Base-by-base conservation (phyloP, 805 yeast species). In the Komagataella mondaviorum region DNA sequence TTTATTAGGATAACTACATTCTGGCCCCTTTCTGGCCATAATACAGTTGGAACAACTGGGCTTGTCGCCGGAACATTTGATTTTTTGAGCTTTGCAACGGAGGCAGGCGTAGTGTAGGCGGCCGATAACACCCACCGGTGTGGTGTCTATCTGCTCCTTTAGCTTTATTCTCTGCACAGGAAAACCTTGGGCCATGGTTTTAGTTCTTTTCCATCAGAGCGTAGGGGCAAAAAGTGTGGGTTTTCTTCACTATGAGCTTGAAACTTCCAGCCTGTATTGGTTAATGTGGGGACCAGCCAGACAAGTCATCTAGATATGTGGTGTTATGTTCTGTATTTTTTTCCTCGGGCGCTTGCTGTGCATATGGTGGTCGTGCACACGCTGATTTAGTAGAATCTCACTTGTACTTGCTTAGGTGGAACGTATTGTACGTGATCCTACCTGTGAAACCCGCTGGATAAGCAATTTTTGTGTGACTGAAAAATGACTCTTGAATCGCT, bases 51-150 rank as follows among this genome's bases (percentile, higher is more conserved):
- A 57, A 53, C 67, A 63, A 17, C 56, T 50, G 6, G 67, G 67
- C 49, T 60, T 61, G 39, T 54, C 60, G 45, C 80, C 80, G 17
- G 75, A 66, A 57, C 81, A 76, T 58, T 75, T 75, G 55, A 75
- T 71, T 59, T 76, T 76, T 55, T 74, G 78, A 36, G 67, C 58
- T 47, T 78, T 62, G 59, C 81, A 76, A 45, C 80, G 63, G 46
- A 71, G 71, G 55, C 80, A 76, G 14, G 81, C 81, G 53, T 60
- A 57, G 52, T 63, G 67, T 48, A 58, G 54, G 49, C 67, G 54
- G 7, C 67, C 67, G 23, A 64, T 46, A 24, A 62, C 59, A 20
- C 52, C 52, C 23, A 48, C 50, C 6, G 50, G 50, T 23, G 24
- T 30, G 23, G 50, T 48, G 45, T 30, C 22, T 4, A 48, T 36